Percentiles rank a stretch among this genome's conserved stretches.
Conservation (phyloP, 768 basidiomycete genomes). For the Tulasnella sp. region DNA sequence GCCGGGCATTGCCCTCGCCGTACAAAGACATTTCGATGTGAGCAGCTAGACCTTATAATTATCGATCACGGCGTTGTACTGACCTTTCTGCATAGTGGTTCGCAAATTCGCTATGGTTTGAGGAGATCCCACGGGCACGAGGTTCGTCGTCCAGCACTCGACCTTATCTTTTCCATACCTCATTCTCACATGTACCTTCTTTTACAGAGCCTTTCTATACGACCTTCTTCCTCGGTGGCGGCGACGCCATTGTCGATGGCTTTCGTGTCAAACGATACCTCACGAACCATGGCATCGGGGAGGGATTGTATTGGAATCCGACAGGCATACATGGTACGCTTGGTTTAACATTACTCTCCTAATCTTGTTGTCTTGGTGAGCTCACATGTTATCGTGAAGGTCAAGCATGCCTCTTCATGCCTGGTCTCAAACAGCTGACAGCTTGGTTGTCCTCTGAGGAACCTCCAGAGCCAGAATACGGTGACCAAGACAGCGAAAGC, state of each 20-base stretch:
- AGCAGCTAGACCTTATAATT: not conserved
- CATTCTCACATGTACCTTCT: not conserved
- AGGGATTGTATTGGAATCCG: conserved; percentile 55
- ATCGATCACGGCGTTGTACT: not conserved
- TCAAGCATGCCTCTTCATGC: not conserved
- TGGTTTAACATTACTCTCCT: too few relatives aligned
- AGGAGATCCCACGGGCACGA: conserved; percentile 71
- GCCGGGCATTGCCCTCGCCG: conserved; percentile 73
- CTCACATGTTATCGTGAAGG: too few relatives aligned
- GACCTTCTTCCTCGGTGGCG: conserved; percentile 69
- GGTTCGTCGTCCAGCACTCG: not conserved
- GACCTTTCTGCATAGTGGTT: conserved; percentile 39
- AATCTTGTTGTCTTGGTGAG: too few relatives aligned
- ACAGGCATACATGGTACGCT: conserved; percentile 44
- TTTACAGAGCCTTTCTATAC: conserved; percentile 46
- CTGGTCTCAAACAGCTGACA: too few relatives aligned
- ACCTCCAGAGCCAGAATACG: too few relatives aligned
- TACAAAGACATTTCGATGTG: conserved; percentile 64
- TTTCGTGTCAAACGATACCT: conserved; percentile 39
- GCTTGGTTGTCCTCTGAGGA: too few relatives aligned
- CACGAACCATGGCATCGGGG: conserved; percentile 55
- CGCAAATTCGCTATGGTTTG: conserved; percentile 79
- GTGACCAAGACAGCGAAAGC: too few relatives aligned
- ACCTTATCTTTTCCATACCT: not conserved
- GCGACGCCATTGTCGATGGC: conserved; percentile 68